Percentiles rank a stretch among this genome's conserved stretches.
Evolutionary conservation across 345 rosid genomes (phyloP).

Genomic region (Stellera chamaejasme): DNA sequence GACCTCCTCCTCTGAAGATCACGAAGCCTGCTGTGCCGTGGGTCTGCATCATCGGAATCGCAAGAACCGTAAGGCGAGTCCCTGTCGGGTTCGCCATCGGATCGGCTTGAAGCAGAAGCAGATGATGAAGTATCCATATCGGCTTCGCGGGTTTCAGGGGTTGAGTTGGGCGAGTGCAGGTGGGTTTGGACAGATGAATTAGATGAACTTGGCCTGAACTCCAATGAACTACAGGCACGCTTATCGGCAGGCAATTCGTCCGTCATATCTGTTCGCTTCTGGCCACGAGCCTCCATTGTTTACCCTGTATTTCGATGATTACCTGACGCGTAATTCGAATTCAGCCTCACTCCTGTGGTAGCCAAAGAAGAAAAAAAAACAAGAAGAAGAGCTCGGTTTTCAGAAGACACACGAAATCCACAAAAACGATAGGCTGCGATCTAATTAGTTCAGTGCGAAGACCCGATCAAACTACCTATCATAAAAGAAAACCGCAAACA

Average conservation of each 20-base stretch:
- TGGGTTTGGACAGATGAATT: slow-evolving; percentile 54
- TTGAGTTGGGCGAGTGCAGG: slow-evolving; percentile 37
- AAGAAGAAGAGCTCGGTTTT: background rate
- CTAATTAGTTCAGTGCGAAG: no score
- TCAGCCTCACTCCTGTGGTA: slow-evolving; percentile 1
- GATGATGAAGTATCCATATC: slow-evolving; percentile 92
- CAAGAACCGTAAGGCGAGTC: slow-evolving; percentile 77
- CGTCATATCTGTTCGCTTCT: slow-evolving; percentile 67
- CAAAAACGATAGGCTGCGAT: background rate
- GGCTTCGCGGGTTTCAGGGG: slow-evolving; percentile 35
- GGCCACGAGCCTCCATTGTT: slow-evolving; percentile 80
- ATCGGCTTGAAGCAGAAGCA: slow-evolving; percentile 70
- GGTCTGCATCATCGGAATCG: slow-evolving; percentile 66
- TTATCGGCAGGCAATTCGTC: slow-evolving; percentile 90
- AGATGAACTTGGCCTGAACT: slow-evolving; percentile 65
- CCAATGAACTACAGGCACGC: slow-evolving; percentile 84
- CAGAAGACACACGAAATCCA: background rate
- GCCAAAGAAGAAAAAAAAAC: background rate
- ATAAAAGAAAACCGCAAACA: background rate
- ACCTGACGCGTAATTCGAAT: background rate
- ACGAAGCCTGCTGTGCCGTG: slow-evolving; percentile 44
- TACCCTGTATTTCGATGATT: background rate
- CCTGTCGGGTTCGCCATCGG: slow-evolving; percentile 71
- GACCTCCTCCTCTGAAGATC: slow-evolving; percentile 61
- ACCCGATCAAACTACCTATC: no score